Percentiles rank a stretch among this genome's conserved stretches.
These are phyloP conservation scores for Boletus rubescentipes DNA, from an alignment of 768 basidiomycete species.

Conservation along the genomic window DNA sequence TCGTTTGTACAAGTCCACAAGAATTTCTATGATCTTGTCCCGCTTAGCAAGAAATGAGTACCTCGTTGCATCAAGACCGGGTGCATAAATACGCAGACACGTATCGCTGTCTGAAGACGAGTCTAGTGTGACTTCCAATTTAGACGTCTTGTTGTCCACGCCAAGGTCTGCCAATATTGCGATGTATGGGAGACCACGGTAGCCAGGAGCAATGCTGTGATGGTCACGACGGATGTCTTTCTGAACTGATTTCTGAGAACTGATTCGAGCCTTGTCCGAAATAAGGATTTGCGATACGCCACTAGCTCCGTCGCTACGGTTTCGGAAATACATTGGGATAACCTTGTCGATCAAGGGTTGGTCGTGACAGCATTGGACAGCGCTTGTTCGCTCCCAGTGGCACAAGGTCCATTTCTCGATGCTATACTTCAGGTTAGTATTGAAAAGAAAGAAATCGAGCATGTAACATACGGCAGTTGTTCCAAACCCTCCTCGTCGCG, in stretches of 20 bases:
- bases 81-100: not conserved
- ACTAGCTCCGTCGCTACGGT: not conserved
- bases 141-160: not conserved
- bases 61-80: not conserved
- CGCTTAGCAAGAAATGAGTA: not conserved
- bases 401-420: not conserved
- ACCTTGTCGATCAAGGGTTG: not conserved
- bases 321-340: not conserved
- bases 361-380: not conserved
- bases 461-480: not conserved
- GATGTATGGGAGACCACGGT: not conserved
- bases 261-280: not conserved
- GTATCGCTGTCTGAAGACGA: not conserved
- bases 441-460: not conserved
- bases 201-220: not conserved
- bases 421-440: not conserved
- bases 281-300: constrained; percentile 3
- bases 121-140: too few species aligned
- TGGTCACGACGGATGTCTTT: not conserved
- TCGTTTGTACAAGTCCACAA: not conserved
- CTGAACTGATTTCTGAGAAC: too few species aligned
- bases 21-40: not conserved
- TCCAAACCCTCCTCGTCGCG: not conserved
- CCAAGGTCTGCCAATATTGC: not conserved
- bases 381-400: not conserved